Conservation (phyloP, 305 asterid species). For the Caryopteris hybrid region DNA sequence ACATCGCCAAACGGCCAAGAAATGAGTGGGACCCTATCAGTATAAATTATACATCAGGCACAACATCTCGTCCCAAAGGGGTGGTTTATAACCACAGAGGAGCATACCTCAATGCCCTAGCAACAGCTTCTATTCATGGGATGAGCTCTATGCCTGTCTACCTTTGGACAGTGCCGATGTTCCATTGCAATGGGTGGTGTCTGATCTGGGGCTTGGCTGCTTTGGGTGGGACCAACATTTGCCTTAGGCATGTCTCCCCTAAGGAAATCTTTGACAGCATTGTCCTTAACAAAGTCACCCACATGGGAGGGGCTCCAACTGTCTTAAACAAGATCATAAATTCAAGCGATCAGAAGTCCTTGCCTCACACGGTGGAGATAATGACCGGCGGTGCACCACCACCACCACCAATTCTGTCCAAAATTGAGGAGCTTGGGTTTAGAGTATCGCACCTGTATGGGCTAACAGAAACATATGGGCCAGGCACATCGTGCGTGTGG, state of each 20-base stretch:
- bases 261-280: conserved; percentile 54
- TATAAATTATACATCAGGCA: conserved; percentile 83
- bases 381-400: conserved; percentile 91
- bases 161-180: conserved; percentile 98
- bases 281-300: conserved; percentile 51
- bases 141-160: conserved; percentile 59
- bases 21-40: conserved; percentile 83
- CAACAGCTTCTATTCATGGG: conserved; percentile 48
- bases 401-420: conserved; percentile 57
- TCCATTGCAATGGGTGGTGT: conserved; percentile 94
- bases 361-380: conserved; percentile 63
- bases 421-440: conserved; percentile 71
- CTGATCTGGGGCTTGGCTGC: conserved; percentile 83
- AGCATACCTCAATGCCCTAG: conserved; percentile 72
- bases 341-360: conserved; percentile 33
- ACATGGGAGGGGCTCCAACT: conserved; percentile 93
- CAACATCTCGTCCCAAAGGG: conserved; percentile 90
- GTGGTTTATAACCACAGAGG: conserved; percentile 86
- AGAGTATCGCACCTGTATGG: conserved; percentile 72
- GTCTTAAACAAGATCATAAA: conserved; percentile 79
- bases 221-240: conserved; percentile 74
- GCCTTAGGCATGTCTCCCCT: conserved; percentile 58
- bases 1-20: conserved; percentile 35
- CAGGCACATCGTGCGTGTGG: conserved; percentile 66
- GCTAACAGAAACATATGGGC: conserved; percentile 76